These are phyloP conservation scores for Eragrostis tef DNA, from an alignment of 202 grass and related monocot genomes.

Conservation along the genomic window DNA sequence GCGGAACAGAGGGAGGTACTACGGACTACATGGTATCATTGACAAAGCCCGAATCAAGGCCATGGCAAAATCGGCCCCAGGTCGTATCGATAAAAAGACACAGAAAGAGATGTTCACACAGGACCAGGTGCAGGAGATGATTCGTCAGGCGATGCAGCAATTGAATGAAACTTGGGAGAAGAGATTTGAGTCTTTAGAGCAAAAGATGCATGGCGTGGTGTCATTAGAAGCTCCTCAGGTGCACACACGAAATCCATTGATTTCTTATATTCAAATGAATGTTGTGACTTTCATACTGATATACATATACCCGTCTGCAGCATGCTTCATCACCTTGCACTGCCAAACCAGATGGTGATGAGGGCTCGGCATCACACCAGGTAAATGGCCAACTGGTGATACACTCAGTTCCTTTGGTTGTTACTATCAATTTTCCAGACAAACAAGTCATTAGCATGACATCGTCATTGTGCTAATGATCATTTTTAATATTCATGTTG, in stretches of 20 bases:
- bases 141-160: constrained; percentile 19
- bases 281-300: constrained; percentile 17
- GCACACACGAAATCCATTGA: constrained; percentile 7
- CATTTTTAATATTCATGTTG: background rate
- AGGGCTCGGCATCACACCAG: constrained; percentile 13
- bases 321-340: constrained; percentile 3
- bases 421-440: background rate
- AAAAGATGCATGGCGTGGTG: background rate
- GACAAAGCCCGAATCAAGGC: constrained; percentile 20
- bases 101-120: constrained; percentile 36
- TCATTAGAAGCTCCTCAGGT: constrained; percentile 11
- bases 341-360: constrained; percentile 10
- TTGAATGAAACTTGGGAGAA: constrained; percentile 45
- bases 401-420: background rate
- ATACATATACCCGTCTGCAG: constrained; percentile 13
- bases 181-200: constrained; percentile 33
- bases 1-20: constrained; percentile 7
- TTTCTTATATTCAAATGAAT: background rate
- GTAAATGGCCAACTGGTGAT: constrained; percentile 19
- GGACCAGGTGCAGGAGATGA: constrained; percentile 37
- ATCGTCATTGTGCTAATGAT: background rate
- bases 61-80: constrained; percentile 30
- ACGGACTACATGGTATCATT: constrained; percentile 33
- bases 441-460: background rate
- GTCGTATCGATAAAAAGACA: background rate